phyloP scores from a whole-genome alignment of 108 stramenopile genomes.

The Seminavis robusta region DNA sequence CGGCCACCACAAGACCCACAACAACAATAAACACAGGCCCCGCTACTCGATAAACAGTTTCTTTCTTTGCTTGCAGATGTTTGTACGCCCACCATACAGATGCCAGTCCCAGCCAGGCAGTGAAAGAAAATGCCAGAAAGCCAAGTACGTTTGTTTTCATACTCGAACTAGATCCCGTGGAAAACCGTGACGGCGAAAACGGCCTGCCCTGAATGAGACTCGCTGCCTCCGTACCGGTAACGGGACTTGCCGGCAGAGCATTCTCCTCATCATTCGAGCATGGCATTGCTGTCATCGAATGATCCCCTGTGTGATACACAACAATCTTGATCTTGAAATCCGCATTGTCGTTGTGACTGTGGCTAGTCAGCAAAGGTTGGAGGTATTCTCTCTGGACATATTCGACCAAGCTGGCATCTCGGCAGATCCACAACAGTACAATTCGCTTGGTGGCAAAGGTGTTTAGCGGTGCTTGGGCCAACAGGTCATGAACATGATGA shows the following conservation, averaged over 20 bases:
- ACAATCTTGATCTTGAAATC: constrained; percentile 5
- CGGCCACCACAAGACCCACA: too few relatives aligned
- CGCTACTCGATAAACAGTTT: too few relatives aligned
- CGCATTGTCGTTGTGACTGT: neutral
- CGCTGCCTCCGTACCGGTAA: neutral
- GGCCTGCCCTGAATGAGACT: neutral
- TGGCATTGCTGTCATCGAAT: neutral
- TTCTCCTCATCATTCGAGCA: neutral
- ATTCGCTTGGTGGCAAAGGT: constrained; percentile 8
- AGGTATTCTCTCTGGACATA: constrained; percentile 44
- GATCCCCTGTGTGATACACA: constrained; percentile 14
- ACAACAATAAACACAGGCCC: too few relatives aligned
- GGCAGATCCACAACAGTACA: constrained; percentile 59
- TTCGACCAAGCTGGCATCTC: constrained; percentile 40
- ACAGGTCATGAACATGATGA: neutral
- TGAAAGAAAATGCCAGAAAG: constrained; percentile 3
- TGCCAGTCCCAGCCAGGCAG: constrained; percentile 14
- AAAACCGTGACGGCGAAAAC: neutral
- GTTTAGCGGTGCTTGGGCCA: neutral
- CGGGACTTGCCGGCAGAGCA: neutral
- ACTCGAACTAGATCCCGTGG: neutral
- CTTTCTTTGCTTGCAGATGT: constrained; percentile 30
- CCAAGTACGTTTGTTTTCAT: neutral
- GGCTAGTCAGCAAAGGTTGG: constrained; percentile 9
- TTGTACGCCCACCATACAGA: constrained; percentile 22